phyloP scores from a whole-genome alignment of 2,329 filamentous ascomycete genomes.

The Ampelomyces quisqualis region DNA sequence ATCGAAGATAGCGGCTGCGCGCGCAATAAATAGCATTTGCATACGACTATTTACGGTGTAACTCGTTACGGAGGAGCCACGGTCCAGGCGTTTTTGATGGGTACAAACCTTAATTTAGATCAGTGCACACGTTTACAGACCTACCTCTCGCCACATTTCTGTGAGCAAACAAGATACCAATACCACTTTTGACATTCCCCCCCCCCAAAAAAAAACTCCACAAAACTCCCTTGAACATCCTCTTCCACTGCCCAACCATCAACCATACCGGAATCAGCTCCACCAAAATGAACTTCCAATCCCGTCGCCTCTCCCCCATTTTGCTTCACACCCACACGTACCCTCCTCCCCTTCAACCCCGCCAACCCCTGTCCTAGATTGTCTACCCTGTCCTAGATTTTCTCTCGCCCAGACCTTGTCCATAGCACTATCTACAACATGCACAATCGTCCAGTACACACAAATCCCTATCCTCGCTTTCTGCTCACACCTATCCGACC shows the following conservation, averaged over 20 bases:
- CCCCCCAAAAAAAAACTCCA: too few relatives aligned
- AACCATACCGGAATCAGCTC: too few relatives aligned
- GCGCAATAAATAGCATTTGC: too few relatives aligned
- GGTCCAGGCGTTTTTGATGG: neutral
- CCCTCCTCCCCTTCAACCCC: neutral
- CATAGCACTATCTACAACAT: neutral
- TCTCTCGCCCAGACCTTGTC: neutral
- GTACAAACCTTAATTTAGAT: constrained; percentile 1
- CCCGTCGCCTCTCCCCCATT: too few relatives aligned
- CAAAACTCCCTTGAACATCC: too few relatives aligned
- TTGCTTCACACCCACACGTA: too few relatives aligned
- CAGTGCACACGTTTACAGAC: constrained; percentile 1
- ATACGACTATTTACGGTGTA: too few relatives aligned
- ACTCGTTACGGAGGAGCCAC: too few relatives aligned
- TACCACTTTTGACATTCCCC: neutral
- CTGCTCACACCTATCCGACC: neutral
- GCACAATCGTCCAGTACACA: neutral
- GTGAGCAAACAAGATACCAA: constrained; percentile 5
- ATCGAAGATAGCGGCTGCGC: too few relatives aligned
- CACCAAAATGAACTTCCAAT: too few relatives aligned
- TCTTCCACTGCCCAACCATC: too few relatives aligned
- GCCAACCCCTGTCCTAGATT: neutral
- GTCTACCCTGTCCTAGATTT: too few relatives aligned
- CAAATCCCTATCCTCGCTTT: neutral
- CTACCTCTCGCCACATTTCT: neutral